Evolutionary conservation across 2,329 filamentous ascomycete species (phyloP), one percentile per base, ranked within the genome.

Genomic region (Trichoderma arundinaceum): DNA sequence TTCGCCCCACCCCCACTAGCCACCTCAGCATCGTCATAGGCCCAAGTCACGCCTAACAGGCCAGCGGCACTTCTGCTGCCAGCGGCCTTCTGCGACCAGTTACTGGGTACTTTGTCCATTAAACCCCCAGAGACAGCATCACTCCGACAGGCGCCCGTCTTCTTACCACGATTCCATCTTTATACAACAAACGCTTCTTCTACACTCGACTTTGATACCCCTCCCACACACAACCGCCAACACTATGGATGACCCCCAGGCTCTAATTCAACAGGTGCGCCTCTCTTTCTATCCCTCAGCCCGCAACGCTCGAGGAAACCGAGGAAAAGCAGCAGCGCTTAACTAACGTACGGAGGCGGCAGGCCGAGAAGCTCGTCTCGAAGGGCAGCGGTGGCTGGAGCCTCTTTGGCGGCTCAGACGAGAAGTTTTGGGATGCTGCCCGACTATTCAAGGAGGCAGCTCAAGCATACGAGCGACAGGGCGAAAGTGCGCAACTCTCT

Each of bases 401-500:
- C 77, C 88, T 97, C 79, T 97, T 99, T 73, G 92, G 93, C 49
- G 92, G 92, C 52, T 86, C 89, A 66, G 86, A 91, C 73, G 93
- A 97, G 69, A 98, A 97, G 79, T 94, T 92, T 75, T 91, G 96
- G 80, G 88, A 89, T 80, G 94, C 94, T 13, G 92, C 91, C 69
- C 93, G 97, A 71, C 82, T 95, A 69, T 98, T 93, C 76, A 88
- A 87, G 67, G 89, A 96, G 77, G 94, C 94, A 46, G 95, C 90
- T 68, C 97, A 97, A 81, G 92, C 92, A 66, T 98, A 96, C 78
- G 87, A 92, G 75, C 88, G 96, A 83, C 90, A 95, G 79, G 92
- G 92, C 77, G 87, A 90, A 81, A 90, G 92, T 94, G 82, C 72
- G 83, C 75, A 22, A 33, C 28, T 39, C 9, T 33, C 12, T n/a